phyloP scores from a whole-genome alignment of 78 protist species.

The Parvularia atlantis region DNA sequence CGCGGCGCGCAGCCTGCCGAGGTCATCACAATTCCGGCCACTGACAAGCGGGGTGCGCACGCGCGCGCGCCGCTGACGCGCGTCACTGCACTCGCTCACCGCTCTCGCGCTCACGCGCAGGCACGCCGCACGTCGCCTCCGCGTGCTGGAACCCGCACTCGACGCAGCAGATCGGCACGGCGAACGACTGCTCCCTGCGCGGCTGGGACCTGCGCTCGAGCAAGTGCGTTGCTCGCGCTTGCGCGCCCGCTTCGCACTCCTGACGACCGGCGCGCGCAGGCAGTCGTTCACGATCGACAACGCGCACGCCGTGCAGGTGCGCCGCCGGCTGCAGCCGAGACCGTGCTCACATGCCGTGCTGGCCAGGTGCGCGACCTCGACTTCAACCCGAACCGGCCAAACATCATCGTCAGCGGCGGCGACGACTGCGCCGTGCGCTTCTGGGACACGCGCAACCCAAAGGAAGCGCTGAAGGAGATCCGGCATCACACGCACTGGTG shows the following conservation, averaged over 20 bases:
- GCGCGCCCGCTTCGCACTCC: too few relatives aligned
- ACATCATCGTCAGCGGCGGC: constrained; percentile 27
- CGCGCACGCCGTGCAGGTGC: neutral
- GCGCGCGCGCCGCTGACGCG: neutral
- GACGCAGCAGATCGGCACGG: neutral
- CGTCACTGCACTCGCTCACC: neutral
- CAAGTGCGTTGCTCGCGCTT: too few relatives aligned
- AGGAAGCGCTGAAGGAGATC: neutral
- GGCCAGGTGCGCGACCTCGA: constrained; percentile 1
- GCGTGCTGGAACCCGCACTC: too few relatives aligned
- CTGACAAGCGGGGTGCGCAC: neutral
- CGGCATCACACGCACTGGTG: constrained; percentile 31
- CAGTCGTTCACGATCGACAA: neutral
- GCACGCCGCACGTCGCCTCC: too few relatives aligned
- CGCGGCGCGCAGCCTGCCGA: neutral
- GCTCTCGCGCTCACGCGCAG: too few relatives aligned
- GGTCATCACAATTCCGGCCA: neutral
- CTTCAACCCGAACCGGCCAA: constrained; percentile 37
- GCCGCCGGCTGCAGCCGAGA: neutral
- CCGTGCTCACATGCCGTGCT: neutral
- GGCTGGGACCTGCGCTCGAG: constrained; percentile 4
- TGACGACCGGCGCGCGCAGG: too few relatives aligned
- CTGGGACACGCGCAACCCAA: constrained; percentile 35
- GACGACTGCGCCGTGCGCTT: constrained; percentile 37
- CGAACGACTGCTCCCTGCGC: neutral